Evolutionary conservation across 1,284 basidiomycete genomes (phyloP).

Genomic region (Moesziomyces aphidis): DNA sequence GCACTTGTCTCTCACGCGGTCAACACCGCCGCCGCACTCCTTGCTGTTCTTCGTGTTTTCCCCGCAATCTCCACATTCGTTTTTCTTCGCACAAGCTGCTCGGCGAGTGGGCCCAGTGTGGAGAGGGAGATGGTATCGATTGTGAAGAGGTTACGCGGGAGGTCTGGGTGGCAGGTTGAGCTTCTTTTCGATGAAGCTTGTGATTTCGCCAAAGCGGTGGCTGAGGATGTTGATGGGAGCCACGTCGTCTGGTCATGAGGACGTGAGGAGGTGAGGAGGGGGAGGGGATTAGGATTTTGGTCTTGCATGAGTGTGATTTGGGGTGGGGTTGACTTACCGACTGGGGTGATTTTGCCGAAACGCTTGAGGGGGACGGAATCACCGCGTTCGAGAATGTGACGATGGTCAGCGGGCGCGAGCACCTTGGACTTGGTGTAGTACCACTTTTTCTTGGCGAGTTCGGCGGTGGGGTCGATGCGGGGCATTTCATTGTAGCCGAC

Average conservation of each 20-base stretch:
- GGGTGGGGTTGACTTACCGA: constrained; percentile 20
- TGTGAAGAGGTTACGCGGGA: too few relatives aligned
- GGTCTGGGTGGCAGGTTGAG: neutral
- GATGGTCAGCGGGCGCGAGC: constrained; percentile 33
- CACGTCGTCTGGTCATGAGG: constrained; percentile 9
- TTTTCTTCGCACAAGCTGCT: neutral
- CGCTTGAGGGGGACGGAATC: constrained; percentile 24
- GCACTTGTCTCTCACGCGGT: constrained; percentile 1
- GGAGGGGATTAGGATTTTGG: neutral
- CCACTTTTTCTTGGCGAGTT: constrained; percentile 33
- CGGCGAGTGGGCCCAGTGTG: too few relatives aligned
- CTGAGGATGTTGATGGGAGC: constrained; percentile 32
- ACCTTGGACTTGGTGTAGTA: constrained; percentile 36
- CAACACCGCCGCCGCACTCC: constrained; percentile 3
- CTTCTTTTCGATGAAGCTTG: constrained; percentile 23
- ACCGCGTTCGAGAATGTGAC: constrained; percentile 20
- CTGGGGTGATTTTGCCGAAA: constrained; percentile 25
- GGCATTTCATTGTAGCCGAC: constrained; percentile 53
- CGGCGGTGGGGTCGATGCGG: neutral
- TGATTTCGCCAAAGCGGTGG: constrained; percentile 14
- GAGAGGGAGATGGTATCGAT: too few relatives aligned
- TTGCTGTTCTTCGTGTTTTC: constrained; percentile 1
- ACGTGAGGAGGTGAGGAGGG: neutral
- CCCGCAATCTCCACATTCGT: neutral
- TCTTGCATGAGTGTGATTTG: neutral